These are phyloP conservation scores for Calcarisporium arbuscula DNA, from an alignment of 2,329 filamentous ascomycete species.

Conservation along the genomic window DNA sequence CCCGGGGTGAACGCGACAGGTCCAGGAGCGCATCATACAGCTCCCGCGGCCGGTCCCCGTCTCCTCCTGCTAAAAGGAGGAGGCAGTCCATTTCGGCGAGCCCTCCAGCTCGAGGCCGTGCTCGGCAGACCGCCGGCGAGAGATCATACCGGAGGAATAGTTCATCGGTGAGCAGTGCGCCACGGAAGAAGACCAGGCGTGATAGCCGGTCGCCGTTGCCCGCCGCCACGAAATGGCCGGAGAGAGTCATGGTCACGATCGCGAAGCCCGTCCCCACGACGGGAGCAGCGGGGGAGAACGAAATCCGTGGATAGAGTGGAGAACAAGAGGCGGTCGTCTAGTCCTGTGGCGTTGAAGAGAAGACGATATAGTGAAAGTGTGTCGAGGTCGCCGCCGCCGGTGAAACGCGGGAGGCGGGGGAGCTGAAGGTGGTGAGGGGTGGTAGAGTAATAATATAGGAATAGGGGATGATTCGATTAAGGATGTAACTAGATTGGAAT, in stretches of 20 bases:
- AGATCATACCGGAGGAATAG: constrained; percentile 22
- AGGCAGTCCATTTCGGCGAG: constrained; percentile 12
- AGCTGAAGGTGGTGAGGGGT: constrained; percentile 11
- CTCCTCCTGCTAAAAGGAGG: constrained; percentile 16
- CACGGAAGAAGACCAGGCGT: constrained; percentile 14
- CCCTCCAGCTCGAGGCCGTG: constrained; percentile 17
- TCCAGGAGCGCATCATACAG: constrained; percentile 23
- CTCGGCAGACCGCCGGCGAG: constrained; percentile 11
- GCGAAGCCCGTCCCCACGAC: constrained; percentile 9
- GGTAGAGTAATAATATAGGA: too few relatives aligned
- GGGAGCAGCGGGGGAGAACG: constrained; percentile 7
- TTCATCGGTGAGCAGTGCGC: constrained; percentile 25
- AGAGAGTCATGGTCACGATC: constrained; percentile 21
- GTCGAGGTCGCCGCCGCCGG: constrained; percentile 23
- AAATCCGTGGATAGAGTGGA: constrained; percentile 3
- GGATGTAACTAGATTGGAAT: constrained; percentile 1
- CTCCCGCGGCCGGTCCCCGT: constrained; percentile 25
- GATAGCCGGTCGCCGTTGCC: constrained; percentile 25
- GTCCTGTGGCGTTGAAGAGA: constrained; percentile 21
- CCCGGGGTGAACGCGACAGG: constrained; percentile 18
- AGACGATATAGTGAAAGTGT: constrained; percentile 24
- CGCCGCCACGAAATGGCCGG: too few relatives aligned
- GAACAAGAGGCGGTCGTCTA: constrained; percentile 13
- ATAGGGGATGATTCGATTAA: background rate
- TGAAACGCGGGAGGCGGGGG: constrained; percentile 24